Percentiles rank a stretch among this genome's conserved stretches.
phyloP scores from a whole-genome alignment of 2,329 filamentous ascomycete genomes.

The Fusarium lateritium region DNA sequence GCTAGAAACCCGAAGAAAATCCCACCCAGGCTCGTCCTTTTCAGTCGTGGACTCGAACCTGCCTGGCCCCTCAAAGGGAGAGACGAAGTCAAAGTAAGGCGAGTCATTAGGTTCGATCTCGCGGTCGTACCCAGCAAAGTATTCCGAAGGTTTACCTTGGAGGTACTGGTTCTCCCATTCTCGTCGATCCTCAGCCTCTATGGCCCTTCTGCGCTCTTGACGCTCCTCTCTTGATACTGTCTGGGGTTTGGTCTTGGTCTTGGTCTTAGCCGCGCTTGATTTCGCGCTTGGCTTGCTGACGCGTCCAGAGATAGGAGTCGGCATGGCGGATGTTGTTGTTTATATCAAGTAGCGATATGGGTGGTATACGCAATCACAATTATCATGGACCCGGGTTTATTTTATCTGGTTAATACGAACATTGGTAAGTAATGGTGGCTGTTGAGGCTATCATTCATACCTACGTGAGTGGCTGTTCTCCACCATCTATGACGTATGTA shows the following conservation, averaged over 20 bases:
- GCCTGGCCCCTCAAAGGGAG: constrained; percentile 4
- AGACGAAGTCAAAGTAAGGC: constrained; percentile 1
- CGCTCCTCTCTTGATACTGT: background rate
- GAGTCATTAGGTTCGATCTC: background rate
- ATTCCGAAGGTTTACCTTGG: constrained; percentile 5
- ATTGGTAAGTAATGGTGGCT: too few species aligned
- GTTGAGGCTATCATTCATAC: background rate
- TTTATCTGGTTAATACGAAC: too few species aligned
- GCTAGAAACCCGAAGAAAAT: background rate
- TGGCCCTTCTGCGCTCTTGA: background rate
- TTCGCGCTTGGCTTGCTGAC: background rate
- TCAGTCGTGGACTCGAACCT: constrained; percentile 7
- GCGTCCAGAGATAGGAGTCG: constrained; percentile 9
- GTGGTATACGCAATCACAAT: too few species aligned
- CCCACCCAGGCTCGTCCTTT: constrained; percentile 2
- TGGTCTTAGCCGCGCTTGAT: background rate
- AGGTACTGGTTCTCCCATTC: constrained; percentile 10
- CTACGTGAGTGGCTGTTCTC: background rate
- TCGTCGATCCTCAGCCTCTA: background rate
- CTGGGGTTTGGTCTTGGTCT: background rate
- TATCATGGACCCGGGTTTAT: too few species aligned
- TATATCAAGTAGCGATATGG: too few species aligned
- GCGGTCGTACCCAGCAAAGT: background rate
- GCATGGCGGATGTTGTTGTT: background rate
- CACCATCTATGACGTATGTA: too few species aligned